A percentile compares a stretch with the other conserved stretches of the same genome.
phyloP scores from a whole-genome alignment of 2,329 filamentous ascomycete species.

The Didymella pomorum region DNA sequence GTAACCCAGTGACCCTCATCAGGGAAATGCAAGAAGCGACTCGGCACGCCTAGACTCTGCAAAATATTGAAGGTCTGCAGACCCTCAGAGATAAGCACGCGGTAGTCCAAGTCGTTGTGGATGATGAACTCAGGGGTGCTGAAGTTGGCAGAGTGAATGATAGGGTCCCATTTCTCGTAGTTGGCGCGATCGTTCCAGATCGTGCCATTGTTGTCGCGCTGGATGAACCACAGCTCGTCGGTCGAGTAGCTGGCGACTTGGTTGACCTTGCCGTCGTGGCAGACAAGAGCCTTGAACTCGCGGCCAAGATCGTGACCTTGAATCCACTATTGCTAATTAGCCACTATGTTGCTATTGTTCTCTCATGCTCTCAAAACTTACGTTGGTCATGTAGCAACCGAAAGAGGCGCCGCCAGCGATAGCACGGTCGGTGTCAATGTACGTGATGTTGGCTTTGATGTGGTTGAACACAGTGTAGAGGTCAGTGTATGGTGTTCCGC shows the following conservation, averaged over 20 bases:
- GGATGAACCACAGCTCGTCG: slow-evolving; percentile 62
- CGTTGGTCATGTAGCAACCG: slow-evolving; percentile 60
- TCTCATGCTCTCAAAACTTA: no score
- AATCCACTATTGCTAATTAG: slow-evolving; percentile 66
- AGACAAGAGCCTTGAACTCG: slow-evolving; percentile 86
- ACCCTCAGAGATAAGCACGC: slow-evolving; percentile 85
- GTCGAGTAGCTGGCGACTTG: slow-evolving; percentile 57
- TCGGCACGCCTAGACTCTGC: slow-evolving; percentile 77
- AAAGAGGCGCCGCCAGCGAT: slow-evolving; percentile 73
- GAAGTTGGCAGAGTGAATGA: slow-evolving; percentile 71
- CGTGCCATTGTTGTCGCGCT: slow-evolving; percentile 55
- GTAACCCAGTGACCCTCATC: slow-evolving; percentile 84
- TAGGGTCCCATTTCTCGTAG: slow-evolving; percentile 67
- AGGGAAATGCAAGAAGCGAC: slow-evolving; percentile 80
- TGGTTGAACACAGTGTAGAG: slow-evolving; percentile 81
- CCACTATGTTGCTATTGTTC: no score
- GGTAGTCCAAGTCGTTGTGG: slow-evolving; percentile 87
- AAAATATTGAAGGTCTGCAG: slow-evolving; percentile 85
- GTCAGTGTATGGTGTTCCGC: slow-evolving; percentile 82
- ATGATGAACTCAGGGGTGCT: slow-evolving; percentile 87
- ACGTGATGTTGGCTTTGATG: slow-evolving; percentile 69
- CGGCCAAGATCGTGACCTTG: slow-evolving; percentile 84
- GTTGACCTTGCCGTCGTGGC: slow-evolving; percentile 84
- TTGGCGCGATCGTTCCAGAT: slow-evolving; percentile 53
- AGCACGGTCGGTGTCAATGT: slow-evolving; percentile 73